Conservation (phyloP, 768 basidiomycete species). For the Kondoa malvinella region DNA sequence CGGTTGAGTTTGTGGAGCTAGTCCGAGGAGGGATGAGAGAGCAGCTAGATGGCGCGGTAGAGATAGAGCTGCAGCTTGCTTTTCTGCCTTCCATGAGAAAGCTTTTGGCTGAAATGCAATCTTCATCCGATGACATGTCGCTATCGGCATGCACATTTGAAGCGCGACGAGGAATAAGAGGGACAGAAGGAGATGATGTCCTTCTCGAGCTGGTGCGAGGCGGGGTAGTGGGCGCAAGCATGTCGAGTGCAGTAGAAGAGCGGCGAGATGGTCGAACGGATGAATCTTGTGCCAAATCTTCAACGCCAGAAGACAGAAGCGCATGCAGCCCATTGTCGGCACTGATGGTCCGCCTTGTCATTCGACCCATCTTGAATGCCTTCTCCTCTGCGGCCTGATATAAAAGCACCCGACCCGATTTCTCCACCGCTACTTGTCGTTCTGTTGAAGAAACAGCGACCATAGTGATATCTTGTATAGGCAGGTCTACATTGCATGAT, state of each 20-base stretch:
- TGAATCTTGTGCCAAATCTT: conserved; percentile 11
- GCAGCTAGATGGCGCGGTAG: not conserved
- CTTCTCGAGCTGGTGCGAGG: conserved; percentile 20
- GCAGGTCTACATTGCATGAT: not conserved
- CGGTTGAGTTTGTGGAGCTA: too few species aligned
- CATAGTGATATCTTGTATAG: not conserved
- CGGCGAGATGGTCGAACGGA: not conserved
- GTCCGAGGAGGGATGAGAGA: not conserved
- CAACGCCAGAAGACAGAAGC: too few species aligned
- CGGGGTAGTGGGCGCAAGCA: conserved; percentile 7
- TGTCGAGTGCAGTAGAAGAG: conserved; percentile 11
- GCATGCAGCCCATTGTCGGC: too few species aligned
- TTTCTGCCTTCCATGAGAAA: not conserved
- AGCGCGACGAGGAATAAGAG: not conserved
- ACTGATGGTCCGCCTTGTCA: not conserved
- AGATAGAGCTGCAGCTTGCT: not conserved
- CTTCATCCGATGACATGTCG: not conserved
- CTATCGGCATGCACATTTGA: not conserved
- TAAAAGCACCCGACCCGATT: not conserved
- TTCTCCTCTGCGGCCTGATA: not conserved
- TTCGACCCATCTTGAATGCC: not conserved
- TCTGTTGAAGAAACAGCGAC: not conserved
- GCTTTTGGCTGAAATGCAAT: not conserved
- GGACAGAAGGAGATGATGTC: not conserved
- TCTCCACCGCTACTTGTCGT: not conserved